Conservation (phyloP, 2,329 filamentous ascomycete species). For the Beauveria asiatica region DNA sequence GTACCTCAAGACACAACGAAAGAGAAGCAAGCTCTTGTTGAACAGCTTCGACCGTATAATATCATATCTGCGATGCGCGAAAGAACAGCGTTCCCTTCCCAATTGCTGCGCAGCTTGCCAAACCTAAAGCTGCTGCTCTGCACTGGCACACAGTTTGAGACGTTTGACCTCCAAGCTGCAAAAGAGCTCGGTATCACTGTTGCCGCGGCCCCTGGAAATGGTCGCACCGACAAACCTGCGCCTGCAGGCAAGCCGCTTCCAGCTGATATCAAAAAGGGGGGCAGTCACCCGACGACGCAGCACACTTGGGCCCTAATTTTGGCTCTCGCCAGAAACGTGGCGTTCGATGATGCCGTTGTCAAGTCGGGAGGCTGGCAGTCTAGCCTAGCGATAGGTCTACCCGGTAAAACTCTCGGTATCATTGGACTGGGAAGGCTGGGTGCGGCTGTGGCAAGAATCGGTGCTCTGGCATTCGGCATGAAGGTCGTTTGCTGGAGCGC, state of each 20-base stretch:
- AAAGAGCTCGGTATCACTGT: constrained; percentile 41
- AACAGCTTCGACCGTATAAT: constrained; percentile 49
- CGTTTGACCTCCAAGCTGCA: constrained; percentile 47
- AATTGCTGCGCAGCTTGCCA: constrained; percentile 46
- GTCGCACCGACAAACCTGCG: constrained; percentile 16
- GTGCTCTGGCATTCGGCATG: constrained; percentile 55
- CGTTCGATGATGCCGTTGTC: constrained; percentile 48
- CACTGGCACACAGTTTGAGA: constrained; percentile 50
- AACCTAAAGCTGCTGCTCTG: constrained; percentile 56
- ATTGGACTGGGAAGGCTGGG: constrained; percentile 57
- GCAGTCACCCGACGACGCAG: constrained; percentile 42
- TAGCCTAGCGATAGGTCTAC: constrained; percentile 43
- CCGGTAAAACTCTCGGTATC: constrained; percentile 51
- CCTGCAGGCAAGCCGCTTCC: constrained; percentile 13
- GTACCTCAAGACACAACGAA: constrained; percentile 52
- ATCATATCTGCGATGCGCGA: constrained; percentile 55
- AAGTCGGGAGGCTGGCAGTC: constrained; percentile 53
- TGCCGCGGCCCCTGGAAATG: constrained; percentile 37
- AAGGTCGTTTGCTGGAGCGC: constrained; percentile 55
- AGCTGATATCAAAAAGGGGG: constrained; percentile 20
- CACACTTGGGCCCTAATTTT: constrained; percentile 49
- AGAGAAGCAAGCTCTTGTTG: constrained; percentile 47
- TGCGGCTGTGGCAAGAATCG: constrained; percentile 49
- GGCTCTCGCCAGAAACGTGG: constrained; percentile 48
- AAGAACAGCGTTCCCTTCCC: constrained; percentile 51